These are phyloP conservation scores for Aspergillus caelatus DNA, from an alignment of 2,329 filamentous ascomycete species.

Conservation along the genomic window DNA sequence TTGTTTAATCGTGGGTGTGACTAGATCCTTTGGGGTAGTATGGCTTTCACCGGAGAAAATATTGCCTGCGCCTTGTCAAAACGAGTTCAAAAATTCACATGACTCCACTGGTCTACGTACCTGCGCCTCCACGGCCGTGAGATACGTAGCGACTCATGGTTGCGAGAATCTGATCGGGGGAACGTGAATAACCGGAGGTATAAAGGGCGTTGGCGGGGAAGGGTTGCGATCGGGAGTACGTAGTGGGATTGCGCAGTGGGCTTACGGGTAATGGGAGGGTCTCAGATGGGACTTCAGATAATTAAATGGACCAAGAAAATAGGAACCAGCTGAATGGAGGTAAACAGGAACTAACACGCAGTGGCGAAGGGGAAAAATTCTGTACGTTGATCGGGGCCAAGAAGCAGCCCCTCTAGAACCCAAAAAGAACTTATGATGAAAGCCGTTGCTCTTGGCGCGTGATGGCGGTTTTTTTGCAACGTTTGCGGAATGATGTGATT, in stretches of 20 bases:
- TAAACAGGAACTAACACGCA: neutral
- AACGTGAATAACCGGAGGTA: neutral
- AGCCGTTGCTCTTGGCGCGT: slow-evolving; percentile 2
- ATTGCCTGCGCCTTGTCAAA: slow-evolving; percentile 54
- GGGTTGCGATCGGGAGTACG: neutral
- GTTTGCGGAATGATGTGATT: neutral
- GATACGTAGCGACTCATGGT: slow-evolving; percentile 50
- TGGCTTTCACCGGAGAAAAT: slow-evolving; percentile 58
- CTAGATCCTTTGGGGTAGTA: slow-evolving; percentile 65
- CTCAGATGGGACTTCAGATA: neutral
- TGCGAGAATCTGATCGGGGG: slow-evolving; percentile 2
- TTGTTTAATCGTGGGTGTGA: slow-evolving; percentile 81
- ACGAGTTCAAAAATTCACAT: neutral
- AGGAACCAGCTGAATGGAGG: neutral
- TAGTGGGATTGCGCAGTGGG: neutral
- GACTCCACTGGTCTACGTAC: slow-evolving; percentile 37
- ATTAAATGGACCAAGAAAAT: neutral
- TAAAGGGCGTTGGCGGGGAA: neutral
- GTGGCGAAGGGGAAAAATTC: neutral
- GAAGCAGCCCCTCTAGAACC: neutral
- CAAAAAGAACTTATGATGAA: neutral
- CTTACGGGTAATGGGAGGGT: neutral
- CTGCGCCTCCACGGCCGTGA: slow-evolving; percentile 77
- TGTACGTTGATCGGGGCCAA: neutral
- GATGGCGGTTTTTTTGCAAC: neutral